A percentile compares a stretch with the other conserved stretches of the same genome.
Evolutionary conservation across 2,329 filamentous ascomycete species (phyloP).

Genomic region (Aspergillus thermomutatus): DNA sequence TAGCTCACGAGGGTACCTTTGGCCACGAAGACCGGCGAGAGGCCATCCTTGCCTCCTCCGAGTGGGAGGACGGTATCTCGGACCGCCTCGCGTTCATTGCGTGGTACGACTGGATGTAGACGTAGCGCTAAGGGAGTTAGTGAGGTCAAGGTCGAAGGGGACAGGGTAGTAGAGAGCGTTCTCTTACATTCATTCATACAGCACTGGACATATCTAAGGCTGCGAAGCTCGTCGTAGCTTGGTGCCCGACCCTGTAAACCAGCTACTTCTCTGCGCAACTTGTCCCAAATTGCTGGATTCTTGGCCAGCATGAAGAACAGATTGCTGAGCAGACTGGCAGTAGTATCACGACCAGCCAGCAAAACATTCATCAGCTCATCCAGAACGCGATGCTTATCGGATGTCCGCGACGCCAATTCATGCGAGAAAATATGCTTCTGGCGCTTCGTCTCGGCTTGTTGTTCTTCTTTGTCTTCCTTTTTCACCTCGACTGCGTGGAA

Average conservation of each 20-base stretch:
- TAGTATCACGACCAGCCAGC: constrained; percentile 37
- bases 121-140: neutral
- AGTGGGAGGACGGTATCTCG: no score
- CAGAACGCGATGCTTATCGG: constrained; percentile 44
- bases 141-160: no score
- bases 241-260: constrained; percentile 1
- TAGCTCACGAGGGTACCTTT: no score
- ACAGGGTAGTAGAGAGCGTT: no score
- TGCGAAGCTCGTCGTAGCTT: constrained; percentile 5
- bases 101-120: no score
- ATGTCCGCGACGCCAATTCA: constrained; percentile 51
- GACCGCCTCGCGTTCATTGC: no score
- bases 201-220: constrained; percentile 3
- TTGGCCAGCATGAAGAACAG: constrained; percentile 30
- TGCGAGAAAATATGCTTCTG: constrained; percentile 55
- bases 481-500: constrained; percentile 14
- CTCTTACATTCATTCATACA: constrained; percentile 7
- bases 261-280: constrained; percentile 18
- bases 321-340: constrained; percentile 33
- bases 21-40: no score
- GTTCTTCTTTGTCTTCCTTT: neutral
- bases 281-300: constrained; percentile 23
- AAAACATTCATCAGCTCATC: constrained; percentile 46
- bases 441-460: neutral
- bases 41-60: no score